These are phyloP conservation scores for Physaria fendleri DNA, from an alignment of 345 rosid genomes.

Conservation along the genomic window DNA sequence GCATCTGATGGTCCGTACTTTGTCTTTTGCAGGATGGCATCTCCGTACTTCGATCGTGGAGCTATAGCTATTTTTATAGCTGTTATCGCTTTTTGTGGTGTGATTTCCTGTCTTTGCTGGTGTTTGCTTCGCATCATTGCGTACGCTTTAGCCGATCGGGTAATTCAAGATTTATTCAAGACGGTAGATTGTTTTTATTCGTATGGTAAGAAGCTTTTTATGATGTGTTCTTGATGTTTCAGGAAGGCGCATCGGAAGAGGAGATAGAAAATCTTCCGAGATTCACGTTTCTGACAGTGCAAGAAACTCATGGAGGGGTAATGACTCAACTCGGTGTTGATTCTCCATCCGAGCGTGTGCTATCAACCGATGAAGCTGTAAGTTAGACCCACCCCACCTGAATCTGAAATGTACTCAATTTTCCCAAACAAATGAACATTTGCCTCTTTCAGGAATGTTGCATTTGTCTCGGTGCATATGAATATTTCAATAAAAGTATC, in stretches of 20 bases:
- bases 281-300: conserved; percentile 48
- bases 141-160: too few species aligned
- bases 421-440: neutral
- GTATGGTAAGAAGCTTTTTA: too few species aligned
- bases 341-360: conserved; percentile 42
- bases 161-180: too few species aligned
- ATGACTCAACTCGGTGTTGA: conserved; percentile 56
- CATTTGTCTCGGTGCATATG: conserved; percentile 71
- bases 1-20: too few species aligned
- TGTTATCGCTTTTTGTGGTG: too few species aligned
- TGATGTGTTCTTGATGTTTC: conserved; percentile 2
- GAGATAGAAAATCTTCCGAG: conserved; percentile 62
- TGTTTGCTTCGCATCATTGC: too few species aligned
- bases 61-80: too few species aligned
- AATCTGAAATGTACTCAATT: neutral
- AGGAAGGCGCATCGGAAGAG: conserved; percentile 88
- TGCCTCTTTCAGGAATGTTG: conserved; percentile 57
- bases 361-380: conserved; percentile 73
- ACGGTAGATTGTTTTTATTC: too few species aligned
- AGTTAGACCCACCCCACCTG: conserved; percentile 27
- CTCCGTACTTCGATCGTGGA: too few species aligned
- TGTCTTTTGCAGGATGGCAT: too few species aligned
- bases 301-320: conserved; percentile 50
- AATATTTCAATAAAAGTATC: too few species aligned
- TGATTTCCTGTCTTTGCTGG: too few species aligned